These are phyloP conservation scores for Schoenoplectus tabernaemontani DNA, from an alignment of 202 grass and related monocot species.

Conservation along the genomic window DNA sequence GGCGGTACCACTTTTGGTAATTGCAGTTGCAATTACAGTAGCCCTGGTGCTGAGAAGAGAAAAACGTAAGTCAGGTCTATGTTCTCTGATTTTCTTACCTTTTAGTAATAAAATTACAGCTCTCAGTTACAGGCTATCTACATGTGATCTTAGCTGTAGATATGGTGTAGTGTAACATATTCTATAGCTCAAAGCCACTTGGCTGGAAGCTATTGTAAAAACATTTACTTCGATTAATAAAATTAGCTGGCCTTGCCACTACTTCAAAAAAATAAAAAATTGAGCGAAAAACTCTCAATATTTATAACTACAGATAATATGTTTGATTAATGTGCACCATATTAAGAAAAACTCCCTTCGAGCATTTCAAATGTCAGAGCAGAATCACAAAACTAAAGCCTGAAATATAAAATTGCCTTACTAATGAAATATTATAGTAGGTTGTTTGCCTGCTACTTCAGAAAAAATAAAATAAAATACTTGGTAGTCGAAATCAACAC, in stretches of 20 bases:
- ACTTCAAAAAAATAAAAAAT: too few species aligned
- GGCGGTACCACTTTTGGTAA: background rate
- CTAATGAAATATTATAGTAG: too few species aligned
- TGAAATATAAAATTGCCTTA: background rate
- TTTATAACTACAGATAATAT: background rate
- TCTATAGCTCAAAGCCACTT: too few species aligned
- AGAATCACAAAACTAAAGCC: background rate
- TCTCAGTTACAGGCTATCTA: too few species aligned
- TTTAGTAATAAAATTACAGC: background rate
- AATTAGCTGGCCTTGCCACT: too few species aligned
- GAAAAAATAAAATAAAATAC: background rate
- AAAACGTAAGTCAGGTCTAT: background rate
- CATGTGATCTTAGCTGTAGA: too few species aligned
- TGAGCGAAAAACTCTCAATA: background rate
- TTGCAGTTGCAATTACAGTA: background rate
- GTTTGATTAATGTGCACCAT: background rate
- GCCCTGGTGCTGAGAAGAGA: background rate
- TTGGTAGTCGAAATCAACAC: background rate
- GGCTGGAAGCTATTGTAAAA: too few species aligned
- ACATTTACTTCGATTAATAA: too few species aligned
- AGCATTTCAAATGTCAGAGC: background rate
- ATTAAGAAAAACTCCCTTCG: background rate
- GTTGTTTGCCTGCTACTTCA: too few species aligned
- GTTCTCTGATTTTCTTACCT: background rate
- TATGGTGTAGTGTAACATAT: too few species aligned